phyloP scores from a whole-genome alignment of 768 basidiomycete genomes.

The Neoboletus magnificus region DNA sequence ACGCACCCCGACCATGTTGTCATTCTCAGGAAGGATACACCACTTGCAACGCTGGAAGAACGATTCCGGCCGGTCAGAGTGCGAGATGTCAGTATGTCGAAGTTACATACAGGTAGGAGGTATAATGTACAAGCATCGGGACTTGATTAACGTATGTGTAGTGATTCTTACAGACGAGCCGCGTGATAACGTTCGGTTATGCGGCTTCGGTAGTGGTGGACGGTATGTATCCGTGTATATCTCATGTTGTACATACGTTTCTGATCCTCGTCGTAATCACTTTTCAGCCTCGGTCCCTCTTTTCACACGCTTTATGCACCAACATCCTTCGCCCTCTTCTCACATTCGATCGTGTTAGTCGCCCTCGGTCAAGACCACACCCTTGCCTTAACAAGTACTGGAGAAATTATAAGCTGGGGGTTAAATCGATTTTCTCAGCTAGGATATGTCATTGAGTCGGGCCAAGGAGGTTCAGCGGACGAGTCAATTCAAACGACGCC shows the following conservation, averaged over 20 bases:
- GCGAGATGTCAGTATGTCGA: conserved; percentile 75
- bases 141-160: conserved; percentile 8
- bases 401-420: conserved; percentile 90
- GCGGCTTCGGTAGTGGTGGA: conserved; percentile 88
- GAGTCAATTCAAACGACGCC: conserved; percentile 77
- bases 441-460: conserved; percentile 74
- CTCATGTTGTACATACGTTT: not conserved
- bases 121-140: not conserved
- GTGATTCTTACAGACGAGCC: conserved; percentile 70
- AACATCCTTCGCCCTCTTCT: conserved; percentile 54
- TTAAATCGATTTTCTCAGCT: conserved; percentile 86
- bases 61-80: conserved; percentile 65
- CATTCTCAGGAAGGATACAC: conserved; percentile 32
- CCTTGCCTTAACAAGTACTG: conserved; percentile 71
- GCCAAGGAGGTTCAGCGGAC: conserved; percentile 46
- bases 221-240: conserved; percentile 46
- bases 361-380: conserved; percentile 96
- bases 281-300: conserved; percentile 61
- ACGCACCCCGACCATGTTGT: conserved; percentile 72
- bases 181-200: conserved; percentile 72
- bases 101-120: conserved; percentile 74
- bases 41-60: conserved; percentile 31
- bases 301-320: conserved; percentile 79
- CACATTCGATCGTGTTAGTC: conserved; percentile 57
- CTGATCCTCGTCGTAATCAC: not conserved